phyloP scores from a whole-genome alignment of 1,284 basidiomycete species.

The Austropuccinia psidii region DNA sequence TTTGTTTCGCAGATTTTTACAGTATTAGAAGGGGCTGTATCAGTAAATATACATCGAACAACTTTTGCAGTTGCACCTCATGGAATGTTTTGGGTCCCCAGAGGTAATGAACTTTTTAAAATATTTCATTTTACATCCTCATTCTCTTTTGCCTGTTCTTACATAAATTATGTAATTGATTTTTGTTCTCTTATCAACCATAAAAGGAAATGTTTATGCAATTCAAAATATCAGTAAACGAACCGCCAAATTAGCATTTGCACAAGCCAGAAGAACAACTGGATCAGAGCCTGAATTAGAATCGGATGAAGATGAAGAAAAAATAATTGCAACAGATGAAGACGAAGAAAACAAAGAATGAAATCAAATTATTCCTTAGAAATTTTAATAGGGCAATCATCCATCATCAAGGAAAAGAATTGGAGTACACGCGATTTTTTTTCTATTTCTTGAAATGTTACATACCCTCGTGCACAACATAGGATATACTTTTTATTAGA shows the following conservation, averaged over 20 bases:
- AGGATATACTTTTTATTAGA: too few species aligned
- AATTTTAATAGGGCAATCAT: too few species aligned
- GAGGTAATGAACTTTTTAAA: conserved; percentile 1
- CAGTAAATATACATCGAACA: conserved; percentile 28
- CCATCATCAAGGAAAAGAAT: too few species aligned
- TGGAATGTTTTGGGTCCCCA: conserved; percentile 17
- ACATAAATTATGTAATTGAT: neutral
- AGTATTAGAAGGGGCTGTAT: conserved; percentile 21
- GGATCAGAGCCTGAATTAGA: conserved; percentile 11
- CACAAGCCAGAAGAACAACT: conserved; percentile 68
- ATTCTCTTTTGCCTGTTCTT: neutral
- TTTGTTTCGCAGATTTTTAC: conserved; percentile 10
- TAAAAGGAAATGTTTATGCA: conserved; percentile 75
- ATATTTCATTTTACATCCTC: neutral
- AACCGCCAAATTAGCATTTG: conserved; percentile 78
- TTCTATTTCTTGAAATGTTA: neutral
- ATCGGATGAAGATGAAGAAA: conserved; percentile 21
- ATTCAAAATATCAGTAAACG: conserved; percentile 78
- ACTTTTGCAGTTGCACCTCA: conserved; percentile 13
- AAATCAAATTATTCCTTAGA: neutral
- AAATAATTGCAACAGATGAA: neutral
- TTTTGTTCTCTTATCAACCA: neutral
- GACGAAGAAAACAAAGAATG: neutral
- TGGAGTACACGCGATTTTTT: neutral
- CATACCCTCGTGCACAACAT: neutral